Base-by-base conservation (phyloP, 2,329 filamentous ascomycete species). In the Leptographium radiaticola region DNA sequence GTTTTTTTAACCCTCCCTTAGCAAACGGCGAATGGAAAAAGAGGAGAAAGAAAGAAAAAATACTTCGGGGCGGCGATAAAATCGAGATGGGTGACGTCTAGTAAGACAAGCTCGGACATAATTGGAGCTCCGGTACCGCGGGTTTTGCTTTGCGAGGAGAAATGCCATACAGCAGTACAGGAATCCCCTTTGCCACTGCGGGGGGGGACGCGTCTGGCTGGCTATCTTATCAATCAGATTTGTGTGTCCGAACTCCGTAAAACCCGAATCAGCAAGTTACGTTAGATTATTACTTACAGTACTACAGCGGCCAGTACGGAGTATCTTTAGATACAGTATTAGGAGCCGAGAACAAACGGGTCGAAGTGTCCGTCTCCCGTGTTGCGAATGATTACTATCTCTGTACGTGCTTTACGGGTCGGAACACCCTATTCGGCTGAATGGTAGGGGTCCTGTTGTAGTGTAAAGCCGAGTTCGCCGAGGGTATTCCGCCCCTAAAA, bases 61-160 rank as follows among this genome's bases (percentile, higher is more conserved):
- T 43, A 52, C 31, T 38, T 54, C 42, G 53, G 55, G 45, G 47
- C 53, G 55, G 55, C 53, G 42, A 54, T 51, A 51, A 45, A 38
- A 25, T 36, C 36, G 31, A 38, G 47, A 40, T 39, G 34, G 34
- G 49, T 50, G 49, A 50, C 49, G 49, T 34, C 45, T 50, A 31
- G 39, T 42, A 30, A 51, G 25, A 48, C 18, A 20, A 9, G n/a
- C 45, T 53, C 51, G 51, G 51, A 47, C 47, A 47, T 53, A 53
- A 49, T 49, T 53, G 46, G 45, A 49, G 51, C 49, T 50, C 49
- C 38, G 49, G 40, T 4, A 34, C 49, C 49, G 49, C 49, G 49
- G 49, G n/a, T 33, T 50, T 50, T 50, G 38, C 31, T 38, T 45
- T 45, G 25, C 10, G 13, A 12, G 30, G 31, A 40, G 31, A 48